Percentiles rank a stretch among this genome's conserved stretches.
phyloP scores from a whole-genome alignment of 2,329 filamentous ascomycete species.

The Trematosphaeria pertusa region DNA sequence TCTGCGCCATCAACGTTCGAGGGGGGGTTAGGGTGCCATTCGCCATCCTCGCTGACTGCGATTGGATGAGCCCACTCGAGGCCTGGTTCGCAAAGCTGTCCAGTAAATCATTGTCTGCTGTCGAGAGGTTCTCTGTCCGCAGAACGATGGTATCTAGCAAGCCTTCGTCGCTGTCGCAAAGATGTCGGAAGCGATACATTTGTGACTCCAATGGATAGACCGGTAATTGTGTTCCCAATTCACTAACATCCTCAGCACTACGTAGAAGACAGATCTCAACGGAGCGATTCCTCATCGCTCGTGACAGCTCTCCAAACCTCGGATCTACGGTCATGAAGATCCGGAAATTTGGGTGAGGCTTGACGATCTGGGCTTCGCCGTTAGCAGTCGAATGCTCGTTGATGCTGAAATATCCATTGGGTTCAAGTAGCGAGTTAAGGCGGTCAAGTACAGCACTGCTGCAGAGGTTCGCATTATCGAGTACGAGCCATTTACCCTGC shows the following conservation, averaged over 20 bases:
- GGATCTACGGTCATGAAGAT: conserved; percentile 95
- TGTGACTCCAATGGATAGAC: conserved; percentile 46
- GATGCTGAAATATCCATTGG: conserved; percentile 84
- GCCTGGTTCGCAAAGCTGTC: conserved; percentile 41
- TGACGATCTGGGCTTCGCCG: conserved; percentile 80
- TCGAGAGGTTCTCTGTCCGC: conserved; percentile 45
- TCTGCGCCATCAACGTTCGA: too few relatives aligned
- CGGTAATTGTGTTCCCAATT: conserved; percentile 3
- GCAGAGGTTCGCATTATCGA: conserved; percentile 97
- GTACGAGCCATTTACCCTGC: conserved; percentile 86
- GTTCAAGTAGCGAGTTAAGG: conserved; percentile 92
- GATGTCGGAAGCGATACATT: conserved; percentile 48
- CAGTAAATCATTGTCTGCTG: conserved; percentile 35
- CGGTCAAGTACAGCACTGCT: conserved; percentile 93
- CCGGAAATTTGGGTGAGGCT: conserved; percentile 84
- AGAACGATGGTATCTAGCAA: conserved; percentile 22
- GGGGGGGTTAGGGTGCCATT: too few relatives aligned
- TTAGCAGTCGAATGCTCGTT: conserved; percentile 89
- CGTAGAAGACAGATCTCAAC: conserved; percentile 79
- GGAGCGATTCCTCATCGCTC: conserved; percentile 95
- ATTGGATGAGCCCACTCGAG: too few relatives aligned
- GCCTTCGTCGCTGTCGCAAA: conserved; percentile 20
- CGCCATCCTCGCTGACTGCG: too few relatives aligned
- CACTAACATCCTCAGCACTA: conserved; percentile 8
- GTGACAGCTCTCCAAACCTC: conserved; percentile 88